A percentile compares a stretch with the other conserved stretches of the same genome.
Conservation (phyloP, 352 stramenopile species). For the Aphanomyces invadans region DNA sequence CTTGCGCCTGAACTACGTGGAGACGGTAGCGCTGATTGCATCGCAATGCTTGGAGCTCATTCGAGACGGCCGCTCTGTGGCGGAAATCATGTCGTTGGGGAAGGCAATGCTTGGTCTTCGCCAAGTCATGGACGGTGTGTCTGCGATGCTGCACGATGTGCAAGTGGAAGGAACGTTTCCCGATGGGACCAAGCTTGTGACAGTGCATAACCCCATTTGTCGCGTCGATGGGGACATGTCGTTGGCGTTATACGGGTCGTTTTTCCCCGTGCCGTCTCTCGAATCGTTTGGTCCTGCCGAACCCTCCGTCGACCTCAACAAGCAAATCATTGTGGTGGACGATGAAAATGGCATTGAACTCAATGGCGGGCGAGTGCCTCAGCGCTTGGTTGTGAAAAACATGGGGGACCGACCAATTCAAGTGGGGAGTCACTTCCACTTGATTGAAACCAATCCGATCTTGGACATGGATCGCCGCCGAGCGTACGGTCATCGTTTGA, state of each 20-base stretch:
- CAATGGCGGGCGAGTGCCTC: conserved; percentile 65
- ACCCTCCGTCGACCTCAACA: conserved; percentile 30
- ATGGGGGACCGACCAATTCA: conserved; percentile 91
- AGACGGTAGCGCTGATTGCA: conserved; percentile 90
- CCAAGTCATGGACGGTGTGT: conserved; percentile 92
- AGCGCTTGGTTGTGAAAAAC: conserved; percentile 91
- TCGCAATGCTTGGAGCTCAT: conserved; percentile 94
- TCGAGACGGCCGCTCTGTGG: conserved; percentile 85
- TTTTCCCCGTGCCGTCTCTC: conserved; percentile 85
- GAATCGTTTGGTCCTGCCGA: conserved; percentile 41
- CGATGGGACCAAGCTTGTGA: conserved; percentile 97
- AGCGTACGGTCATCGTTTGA: conserved; percentile 89
- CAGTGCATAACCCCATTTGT: conserved; percentile 90
- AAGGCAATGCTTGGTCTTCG: conserved; percentile 72
- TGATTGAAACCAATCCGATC: conserved; percentile 93
- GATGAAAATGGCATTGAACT: conserved; percentile 52
- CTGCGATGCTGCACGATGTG: conserved; percentile 86
- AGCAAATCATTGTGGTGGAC: conserved; percentile 54
- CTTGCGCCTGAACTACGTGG: conserved; percentile 89
- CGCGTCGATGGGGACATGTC: conserved; percentile 83
- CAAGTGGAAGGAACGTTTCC: conserved; percentile 97
- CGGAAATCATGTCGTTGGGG: conserved; percentile 82
- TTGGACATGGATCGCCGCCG: conserved; percentile 91
- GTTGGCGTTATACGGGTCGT: conserved; percentile 91
- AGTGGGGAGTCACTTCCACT: conserved; percentile 93